Conservation (phyloP, 2,329 filamentous ascomycete species). For the Aspergillus aculeatus region DNA sequence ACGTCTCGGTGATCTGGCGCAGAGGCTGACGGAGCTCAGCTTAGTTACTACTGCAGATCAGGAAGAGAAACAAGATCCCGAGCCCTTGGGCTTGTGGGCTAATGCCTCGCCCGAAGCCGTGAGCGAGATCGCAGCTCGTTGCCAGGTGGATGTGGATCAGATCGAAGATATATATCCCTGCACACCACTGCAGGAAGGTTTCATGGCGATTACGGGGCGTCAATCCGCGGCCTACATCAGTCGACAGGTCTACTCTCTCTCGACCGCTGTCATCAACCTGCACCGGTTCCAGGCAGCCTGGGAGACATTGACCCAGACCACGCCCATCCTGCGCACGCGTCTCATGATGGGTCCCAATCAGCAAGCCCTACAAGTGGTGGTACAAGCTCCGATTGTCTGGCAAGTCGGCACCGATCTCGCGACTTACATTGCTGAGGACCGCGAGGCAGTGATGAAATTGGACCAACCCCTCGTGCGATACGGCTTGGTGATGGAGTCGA, state of each 20-base stretch:
- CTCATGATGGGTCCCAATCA: background rate
- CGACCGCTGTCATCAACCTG: constrained; percentile 24
- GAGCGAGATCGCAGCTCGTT: too few relatives aligned
- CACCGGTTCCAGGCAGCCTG: constrained; percentile 38
- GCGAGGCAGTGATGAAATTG: background rate
- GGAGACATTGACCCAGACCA: constrained; percentile 7
- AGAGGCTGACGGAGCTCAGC: too few relatives aligned
- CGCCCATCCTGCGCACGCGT: background rate
- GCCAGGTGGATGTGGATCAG: too few relatives aligned
- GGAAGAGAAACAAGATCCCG: too few relatives aligned
- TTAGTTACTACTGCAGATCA: too few relatives aligned
- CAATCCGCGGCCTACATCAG: constrained; percentile 38
- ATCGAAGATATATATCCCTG: constrained; percentile 7
- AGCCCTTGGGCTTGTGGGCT: too few relatives aligned
- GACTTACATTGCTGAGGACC: background rate
- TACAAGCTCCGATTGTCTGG: background rate
- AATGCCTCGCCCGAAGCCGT: too few relatives aligned
- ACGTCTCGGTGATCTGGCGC: too few relatives aligned
- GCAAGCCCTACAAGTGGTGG: background rate
- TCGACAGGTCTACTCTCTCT: constrained; percentile 30
- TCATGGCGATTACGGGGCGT: constrained; percentile 34
- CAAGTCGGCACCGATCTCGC: background rate
- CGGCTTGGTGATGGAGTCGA: background rate
- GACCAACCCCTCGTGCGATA: background rate
- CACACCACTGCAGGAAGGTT: constrained; percentile 42